A percentile compares a stretch with the other conserved stretches of the same genome.
Evolutionary conservation across 2,329 filamentous ascomycete species (phyloP).

Genomic region (Colletotrichum tabaci): DNA sequence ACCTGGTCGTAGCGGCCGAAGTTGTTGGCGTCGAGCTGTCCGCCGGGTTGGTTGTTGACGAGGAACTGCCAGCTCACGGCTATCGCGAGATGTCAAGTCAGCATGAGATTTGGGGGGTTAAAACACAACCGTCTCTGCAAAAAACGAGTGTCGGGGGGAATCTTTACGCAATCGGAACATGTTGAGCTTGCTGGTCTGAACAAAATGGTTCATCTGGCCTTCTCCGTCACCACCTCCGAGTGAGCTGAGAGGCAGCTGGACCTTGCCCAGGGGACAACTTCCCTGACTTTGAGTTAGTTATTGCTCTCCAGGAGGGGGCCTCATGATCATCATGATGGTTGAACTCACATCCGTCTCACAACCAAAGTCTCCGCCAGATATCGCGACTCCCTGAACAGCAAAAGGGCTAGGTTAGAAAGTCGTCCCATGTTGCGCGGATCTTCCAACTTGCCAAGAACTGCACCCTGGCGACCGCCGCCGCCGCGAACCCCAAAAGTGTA

Average conservation of each 20-base stretch:
- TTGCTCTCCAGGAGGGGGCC: neutral
- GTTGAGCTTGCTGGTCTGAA: conserved; percentile 66
- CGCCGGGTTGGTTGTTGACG: conserved; percentile 66
- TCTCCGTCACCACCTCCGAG: conserved; percentile 56
- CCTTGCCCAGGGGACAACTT: conserved; percentile 53
- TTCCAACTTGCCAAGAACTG: conserved; percentile 39
- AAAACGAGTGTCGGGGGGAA: neutral
- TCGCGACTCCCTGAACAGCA: conserved; percentile 54
- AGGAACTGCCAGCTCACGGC: conserved; percentile 70
- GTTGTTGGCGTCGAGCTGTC: conserved; percentile 63
- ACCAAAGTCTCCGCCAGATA: conserved; percentile 65
- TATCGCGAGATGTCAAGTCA: conserved; percentile 43
- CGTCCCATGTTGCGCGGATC: conserved; percentile 29
- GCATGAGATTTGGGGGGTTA: too few relatives aligned
- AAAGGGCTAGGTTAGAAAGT: neutral
- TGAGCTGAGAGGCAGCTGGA: conserved; percentile 53
- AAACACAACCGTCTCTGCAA: too few relatives aligned
- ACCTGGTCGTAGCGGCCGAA: conserved; percentile 68
- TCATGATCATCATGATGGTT: neutral
- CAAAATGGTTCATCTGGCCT: conserved; percentile 72
- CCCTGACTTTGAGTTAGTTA: conserved; percentile 49
- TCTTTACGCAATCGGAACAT: conserved; percentile 61
- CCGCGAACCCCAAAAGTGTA: conserved; percentile 35
- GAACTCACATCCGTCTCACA: conserved; percentile 60
- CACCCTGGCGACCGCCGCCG: conserved; percentile 37